Conservation (phyloP, 2,329 filamentous ascomycete genomes). For the Dryadomyces quercivorus region DNA sequence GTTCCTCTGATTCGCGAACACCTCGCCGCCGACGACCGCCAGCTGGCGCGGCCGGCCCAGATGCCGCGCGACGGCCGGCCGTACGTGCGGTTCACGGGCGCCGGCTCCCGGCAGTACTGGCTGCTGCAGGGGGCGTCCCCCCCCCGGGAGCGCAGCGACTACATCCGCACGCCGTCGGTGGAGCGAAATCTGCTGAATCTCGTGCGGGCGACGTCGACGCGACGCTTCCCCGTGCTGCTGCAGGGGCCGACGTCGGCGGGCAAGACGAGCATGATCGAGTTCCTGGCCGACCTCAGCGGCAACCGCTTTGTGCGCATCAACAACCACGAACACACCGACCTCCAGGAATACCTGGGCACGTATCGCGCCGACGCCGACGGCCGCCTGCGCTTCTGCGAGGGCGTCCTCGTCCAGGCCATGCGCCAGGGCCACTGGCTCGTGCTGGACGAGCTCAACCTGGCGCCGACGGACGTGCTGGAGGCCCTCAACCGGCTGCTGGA, state of each 20-base stretch:
- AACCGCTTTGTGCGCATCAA: conserved; percentile 98
- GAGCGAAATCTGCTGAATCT: conserved; percentile 90
- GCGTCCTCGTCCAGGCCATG: conserved; percentile 82
- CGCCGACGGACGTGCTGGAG: conserved; percentile 92
- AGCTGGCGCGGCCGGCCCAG: conserved; percentile 63
- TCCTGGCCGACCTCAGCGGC: conserved; percentile 88
- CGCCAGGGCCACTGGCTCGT: conserved; percentile 96
- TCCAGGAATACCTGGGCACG: conserved; percentile 94
- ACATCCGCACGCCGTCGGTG: conserved; percentile 94
- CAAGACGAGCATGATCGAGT: conserved; percentile 99
- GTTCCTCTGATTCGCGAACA: conserved; percentile 70
- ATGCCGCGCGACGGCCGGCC: conserved; percentile 59
- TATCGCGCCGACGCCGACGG: conserved; percentile 83
- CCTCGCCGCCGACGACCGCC: conserved; percentile 46
- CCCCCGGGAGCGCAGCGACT: conserved; percentile 66
- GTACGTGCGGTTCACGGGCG: conserved; percentile 68
- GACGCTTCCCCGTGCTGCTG: conserved; percentile 84
- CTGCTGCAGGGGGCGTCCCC: conserved; percentile 61
- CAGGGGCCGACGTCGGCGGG: conserved; percentile 95
- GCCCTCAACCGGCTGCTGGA: conserved; percentile 90
- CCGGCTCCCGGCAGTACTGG: conserved; percentile 69
- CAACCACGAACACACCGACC: conserved; percentile 96
- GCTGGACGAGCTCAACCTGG: conserved; percentile 91
- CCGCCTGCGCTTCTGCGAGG: conserved; percentile 82
- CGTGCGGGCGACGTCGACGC: conserved; percentile 82